Conservation (phyloP, 1,284 basidiomycete genomes). For the Melampsora larici-populina region DNA sequence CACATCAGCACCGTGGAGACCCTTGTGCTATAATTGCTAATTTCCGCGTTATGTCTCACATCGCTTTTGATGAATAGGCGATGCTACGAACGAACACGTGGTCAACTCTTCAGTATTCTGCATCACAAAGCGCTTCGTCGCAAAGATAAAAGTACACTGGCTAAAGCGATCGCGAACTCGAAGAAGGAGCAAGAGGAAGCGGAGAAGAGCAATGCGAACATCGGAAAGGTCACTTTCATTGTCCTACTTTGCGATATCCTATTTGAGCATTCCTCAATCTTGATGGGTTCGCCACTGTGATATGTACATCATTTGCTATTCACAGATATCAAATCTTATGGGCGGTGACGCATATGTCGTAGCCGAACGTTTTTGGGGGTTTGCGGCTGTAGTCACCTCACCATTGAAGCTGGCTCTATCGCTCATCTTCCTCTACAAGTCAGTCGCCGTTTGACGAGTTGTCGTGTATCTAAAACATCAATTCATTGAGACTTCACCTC, state of each 20-base stretch:
- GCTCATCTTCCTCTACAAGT: constrained; percentile 40
- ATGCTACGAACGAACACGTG: constrained; percentile 47
- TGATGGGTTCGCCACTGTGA: constrained; percentile 58
- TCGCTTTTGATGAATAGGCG: constrained; percentile 2
- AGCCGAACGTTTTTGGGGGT: constrained; percentile 68
- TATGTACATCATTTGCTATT: constrained; percentile 52
- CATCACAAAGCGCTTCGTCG: constrained; percentile 41
- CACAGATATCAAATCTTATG: constrained; percentile 49
- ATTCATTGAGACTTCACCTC: too few species aligned
- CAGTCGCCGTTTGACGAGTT: neutral
- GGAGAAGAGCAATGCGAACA: constrained; percentile 56
- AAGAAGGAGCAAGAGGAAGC: constrained; percentile 25
- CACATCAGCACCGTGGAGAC: too few species aligned
- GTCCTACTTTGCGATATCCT: neutral
- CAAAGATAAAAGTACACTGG: constrained; percentile 42
- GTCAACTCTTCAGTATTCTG: constrained; percentile 40
- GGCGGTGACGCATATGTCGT: constrained; percentile 69
- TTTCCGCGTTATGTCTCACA: too few species aligned
- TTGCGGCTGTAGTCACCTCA: constrained; percentile 56
- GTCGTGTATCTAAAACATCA: too few species aligned
- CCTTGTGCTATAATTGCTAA: too few species aligned
- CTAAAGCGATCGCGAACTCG: constrained; percentile 16
- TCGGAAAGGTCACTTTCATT: constrained; percentile 61
- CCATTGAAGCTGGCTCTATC: constrained; percentile 33
- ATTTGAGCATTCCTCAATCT: neutral